Base-by-base conservation (phyloP, 371 early-diverging fungal species). In the Gilbertella persicaria region DNA sequence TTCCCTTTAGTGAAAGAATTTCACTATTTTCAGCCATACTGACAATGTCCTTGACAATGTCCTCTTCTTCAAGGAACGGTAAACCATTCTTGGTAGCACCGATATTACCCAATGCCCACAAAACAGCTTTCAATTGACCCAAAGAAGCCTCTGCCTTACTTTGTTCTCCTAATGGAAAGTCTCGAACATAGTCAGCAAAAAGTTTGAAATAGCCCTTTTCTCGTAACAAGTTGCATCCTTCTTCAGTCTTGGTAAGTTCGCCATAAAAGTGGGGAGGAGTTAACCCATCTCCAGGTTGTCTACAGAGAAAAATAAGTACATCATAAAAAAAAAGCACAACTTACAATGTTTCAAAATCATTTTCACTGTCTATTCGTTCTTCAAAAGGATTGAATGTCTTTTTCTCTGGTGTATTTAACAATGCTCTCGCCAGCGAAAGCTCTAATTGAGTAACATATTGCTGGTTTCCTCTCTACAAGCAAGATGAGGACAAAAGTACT, bases 71-170 rank as follows among this genome's bases (percentile, higher is more conserved):
- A 29, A 94, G 55, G 45, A 92, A 86, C 3, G 84, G 76, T 7
- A 90, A 51, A 0, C 94, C 94, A 30, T 76, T 77, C 8, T 66
- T 69, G 0, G 86, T 83, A 0, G 91, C 71, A 0, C 92, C 94
- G 55, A 94, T 89, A 53, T 90, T 83, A 4, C 92, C 92, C 47
- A 91, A 70, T 0, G 92, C 89, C 93, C 93, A 93, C 0, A 92
- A 58, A 3, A 84, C 82, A 2, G 92, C 83, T 52, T 93, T 93
- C n/a, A 92, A 64, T 33, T 87, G 79, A 24, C 76, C 57, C 16
- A 87, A 60, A 5, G 53, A 47, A 9, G 39, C 47, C 13, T 53
- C 53, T 14, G 26, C 26, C 2, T 57, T 21, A 41, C 77, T 77
- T 13, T 63, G 58, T 19, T 64, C 62, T 26, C 82, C 83, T 16